These are phyloP conservation scores for Parastagonospora avenae DNA, from an alignment of 2,329 filamentous ascomycete genomes.

Conservation along the genomic window DNA sequence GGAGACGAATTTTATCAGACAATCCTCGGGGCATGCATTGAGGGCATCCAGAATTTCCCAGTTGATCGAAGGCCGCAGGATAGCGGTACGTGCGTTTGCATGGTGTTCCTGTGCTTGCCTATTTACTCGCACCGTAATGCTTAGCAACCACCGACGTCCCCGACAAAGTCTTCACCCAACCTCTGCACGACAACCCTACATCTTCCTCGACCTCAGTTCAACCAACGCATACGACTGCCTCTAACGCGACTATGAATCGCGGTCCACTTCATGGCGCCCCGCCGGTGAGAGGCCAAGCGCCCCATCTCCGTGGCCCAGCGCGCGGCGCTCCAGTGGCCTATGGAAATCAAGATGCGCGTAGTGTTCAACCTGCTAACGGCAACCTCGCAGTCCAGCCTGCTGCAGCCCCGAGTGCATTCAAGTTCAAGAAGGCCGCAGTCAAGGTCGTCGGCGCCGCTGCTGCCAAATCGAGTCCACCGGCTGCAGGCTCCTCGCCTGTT, in stretches of 20 bases:
- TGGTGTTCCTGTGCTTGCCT: conserved; percentile 1
- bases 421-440: conserved; percentile 37
- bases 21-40: conserved; percentile 21
- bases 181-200: background rate
- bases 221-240: background rate
- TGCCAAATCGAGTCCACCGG: background rate
- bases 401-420: conserved; percentile 15
- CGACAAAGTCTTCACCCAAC: conserved; percentile 5
- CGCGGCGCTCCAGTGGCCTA: background rate
- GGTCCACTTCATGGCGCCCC: conserved; percentile 8
- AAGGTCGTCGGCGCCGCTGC: conserved; percentile 29
- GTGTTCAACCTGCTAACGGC: background rate
- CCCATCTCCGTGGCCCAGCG: background rate
- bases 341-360: conserved; percentile 1
- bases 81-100: conserved; percentile 4
- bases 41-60: conserved; percentile 19
- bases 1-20: conserved; percentile 18
- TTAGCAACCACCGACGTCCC: conserved; percentile 4
- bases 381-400: conserved; percentile 33
- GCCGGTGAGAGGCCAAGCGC: conserved; percentile 2
- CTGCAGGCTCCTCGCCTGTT: conserved; percentile 1
- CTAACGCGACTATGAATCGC: conserved; percentile 16
- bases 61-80: conserved; percentile 6
- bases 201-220: background rate
- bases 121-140: conserved; percentile 1